Conservation (phyloP, 371 early-diverging fungal genomes). For the Mortierella sp. region DNA sequence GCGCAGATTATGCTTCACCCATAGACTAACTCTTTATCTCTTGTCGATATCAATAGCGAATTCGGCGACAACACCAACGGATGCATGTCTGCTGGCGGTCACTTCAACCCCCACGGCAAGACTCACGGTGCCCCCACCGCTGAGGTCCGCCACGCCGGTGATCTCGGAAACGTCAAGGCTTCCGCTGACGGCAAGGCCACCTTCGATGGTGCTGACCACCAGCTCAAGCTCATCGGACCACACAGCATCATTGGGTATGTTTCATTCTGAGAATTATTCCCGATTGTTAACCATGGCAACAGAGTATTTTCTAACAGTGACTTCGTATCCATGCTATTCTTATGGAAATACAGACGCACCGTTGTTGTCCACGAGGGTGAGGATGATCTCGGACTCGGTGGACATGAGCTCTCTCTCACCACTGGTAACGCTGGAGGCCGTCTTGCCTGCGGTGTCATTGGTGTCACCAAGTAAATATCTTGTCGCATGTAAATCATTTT, state of each 20-base stretch:
- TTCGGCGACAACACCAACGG: constrained; percentile 81
- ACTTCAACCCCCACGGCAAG: constrained; percentile 83
- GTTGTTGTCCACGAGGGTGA: constrained; percentile 86
- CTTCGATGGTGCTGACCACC: constrained; percentile 64
- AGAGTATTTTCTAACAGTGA: not conserved
- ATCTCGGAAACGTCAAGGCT: constrained; percentile 86
- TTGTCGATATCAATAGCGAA: constrained; percentile 22
- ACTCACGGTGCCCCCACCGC: constrained; percentile 86
- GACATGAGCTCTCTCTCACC: constrained; percentile 78
- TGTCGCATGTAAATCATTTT: not conserved
- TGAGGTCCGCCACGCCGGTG: constrained; percentile 84
- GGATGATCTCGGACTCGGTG: constrained; percentile 89
- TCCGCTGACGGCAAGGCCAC: constrained; percentile 66
- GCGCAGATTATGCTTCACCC: not conserved
- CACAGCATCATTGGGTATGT: constrained; percentile 80
- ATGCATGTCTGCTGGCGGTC: constrained; percentile 80
- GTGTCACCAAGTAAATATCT: constrained; percentile 63
- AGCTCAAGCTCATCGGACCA: constrained; percentile 77
- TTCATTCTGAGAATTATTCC: not conserved
- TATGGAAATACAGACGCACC: constrained; percentile 70
- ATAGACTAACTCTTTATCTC: not conserved
- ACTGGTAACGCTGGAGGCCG: constrained; percentile 92
- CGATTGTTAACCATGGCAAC: not conserved
- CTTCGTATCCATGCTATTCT: not conserved
- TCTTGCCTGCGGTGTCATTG: constrained; percentile 92